Conservation (phyloP, 2,329 filamentous ascomycete genomes). For the Talaromyces rugulosus region DNA sequence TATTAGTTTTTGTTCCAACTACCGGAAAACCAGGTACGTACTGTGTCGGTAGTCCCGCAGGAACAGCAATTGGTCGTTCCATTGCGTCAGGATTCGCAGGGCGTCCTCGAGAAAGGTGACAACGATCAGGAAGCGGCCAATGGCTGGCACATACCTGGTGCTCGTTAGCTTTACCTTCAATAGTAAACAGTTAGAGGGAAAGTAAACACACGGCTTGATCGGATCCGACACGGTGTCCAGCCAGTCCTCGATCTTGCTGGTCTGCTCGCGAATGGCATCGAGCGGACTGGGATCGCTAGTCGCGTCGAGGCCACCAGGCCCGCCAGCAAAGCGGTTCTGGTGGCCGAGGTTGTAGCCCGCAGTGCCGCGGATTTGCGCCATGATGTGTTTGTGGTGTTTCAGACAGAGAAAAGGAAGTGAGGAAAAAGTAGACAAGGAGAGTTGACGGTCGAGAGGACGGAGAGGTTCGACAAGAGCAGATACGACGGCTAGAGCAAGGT, state of each 20-base stretch:
- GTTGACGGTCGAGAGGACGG: neutral
- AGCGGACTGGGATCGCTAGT: conserved; percentile 70
- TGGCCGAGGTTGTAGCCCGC: conserved; percentile 80
- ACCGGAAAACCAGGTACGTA: conserved; percentile 49
- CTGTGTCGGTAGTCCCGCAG: conserved; percentile 88
- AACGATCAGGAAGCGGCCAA: conserved; percentile 95
- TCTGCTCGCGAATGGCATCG: conserved; percentile 87
- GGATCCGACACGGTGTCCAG: conserved; percentile 85
- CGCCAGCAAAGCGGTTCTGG: conserved; percentile 64
- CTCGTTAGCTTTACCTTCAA: conserved; percentile 15
- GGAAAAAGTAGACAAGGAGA: neutral
- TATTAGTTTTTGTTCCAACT: neutral
- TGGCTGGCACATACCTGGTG: conserved; percentile 79
- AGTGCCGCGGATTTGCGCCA: conserved; percentile 58
- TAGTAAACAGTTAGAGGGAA: neutral
- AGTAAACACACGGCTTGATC: conserved; percentile 76
- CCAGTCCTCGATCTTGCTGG: conserved; percentile 95
- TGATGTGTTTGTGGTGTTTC: conserved; percentile 18
- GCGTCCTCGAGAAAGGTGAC: conserved; percentile 98
- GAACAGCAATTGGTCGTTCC: conserved; percentile 90
- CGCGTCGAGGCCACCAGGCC: conserved; percentile 54
- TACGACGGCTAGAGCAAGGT: neutral
- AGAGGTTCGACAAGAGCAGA: neutral
- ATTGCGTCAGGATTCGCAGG: conserved; percentile 94
- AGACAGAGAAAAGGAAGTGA: neutral